A percentile compares a stretch with the other conserved stretches of the same genome.
Evolutionary conservation across 768 basidiomycete species (phyloP).

Genomic region (Pseudohyphozyma bogoriensis): DNA sequence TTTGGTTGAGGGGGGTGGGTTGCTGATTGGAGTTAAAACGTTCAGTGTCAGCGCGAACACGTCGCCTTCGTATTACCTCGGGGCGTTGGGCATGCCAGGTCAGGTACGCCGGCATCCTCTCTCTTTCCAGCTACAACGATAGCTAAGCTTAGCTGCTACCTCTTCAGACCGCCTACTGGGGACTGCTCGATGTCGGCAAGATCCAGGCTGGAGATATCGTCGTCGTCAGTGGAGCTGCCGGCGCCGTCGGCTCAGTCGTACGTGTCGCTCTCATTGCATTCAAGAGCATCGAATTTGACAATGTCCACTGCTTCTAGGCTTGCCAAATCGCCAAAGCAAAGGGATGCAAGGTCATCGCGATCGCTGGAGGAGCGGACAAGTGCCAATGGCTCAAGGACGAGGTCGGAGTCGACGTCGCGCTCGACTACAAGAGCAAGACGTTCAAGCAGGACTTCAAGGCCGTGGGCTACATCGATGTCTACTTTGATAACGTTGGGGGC

Average conservation of each 20-base stretch:
- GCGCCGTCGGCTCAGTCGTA: slow-evolving; percentile 69
- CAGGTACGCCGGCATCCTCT: slow-evolving; percentile 1
- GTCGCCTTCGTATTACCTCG: slow-evolving; percentile 50
- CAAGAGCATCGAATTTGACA: neutral
- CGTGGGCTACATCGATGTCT: slow-evolving; percentile 59
- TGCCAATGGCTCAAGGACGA: slow-evolving; percentile 76
- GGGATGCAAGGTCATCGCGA: slow-evolving; percentile 68
- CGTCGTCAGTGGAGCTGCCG: slow-evolving; percentile 82
- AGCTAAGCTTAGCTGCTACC: neutral
- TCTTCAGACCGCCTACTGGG: slow-evolving; percentile 76
- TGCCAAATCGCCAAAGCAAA: slow-evolving; percentile 73
- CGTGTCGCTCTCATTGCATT: neutral
- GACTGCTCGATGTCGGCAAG: slow-evolving; percentile 66
- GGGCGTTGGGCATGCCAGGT: slow-evolving; percentile 63
- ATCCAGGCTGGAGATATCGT: slow-evolving; percentile 71
- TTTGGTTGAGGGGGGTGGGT: neutral
- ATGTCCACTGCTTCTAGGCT: slow-evolving; percentile 19
- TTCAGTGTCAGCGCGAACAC: slow-evolving; percentile 4
- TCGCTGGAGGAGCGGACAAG: slow-evolving; percentile 76
- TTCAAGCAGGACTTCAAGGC: slow-evolving; percentile 59
- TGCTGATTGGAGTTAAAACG: too few relatives aligned
- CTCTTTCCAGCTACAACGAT: neutral
- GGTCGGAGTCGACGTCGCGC: slow-evolving; percentile 65
- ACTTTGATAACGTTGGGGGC: slow-evolving; percentile 42
- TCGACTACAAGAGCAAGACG: slow-evolving; percentile 72